Conservation (phyloP, 305 asterid genomes). For the Fraxinus sp. region DNA sequence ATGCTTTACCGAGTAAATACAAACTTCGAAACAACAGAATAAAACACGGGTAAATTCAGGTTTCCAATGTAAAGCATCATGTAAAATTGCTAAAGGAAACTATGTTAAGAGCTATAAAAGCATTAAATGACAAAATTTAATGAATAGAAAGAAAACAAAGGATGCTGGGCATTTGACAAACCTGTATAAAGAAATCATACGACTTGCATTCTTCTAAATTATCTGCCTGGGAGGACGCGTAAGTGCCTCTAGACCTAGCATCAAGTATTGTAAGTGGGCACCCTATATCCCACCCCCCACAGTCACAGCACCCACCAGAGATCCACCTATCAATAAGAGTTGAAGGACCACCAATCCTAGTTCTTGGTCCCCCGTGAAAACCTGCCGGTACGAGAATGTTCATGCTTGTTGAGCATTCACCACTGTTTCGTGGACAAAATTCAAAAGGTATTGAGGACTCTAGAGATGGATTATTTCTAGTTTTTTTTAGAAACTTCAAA, state of each 20-base stretch:
- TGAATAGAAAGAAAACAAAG: not conserved
- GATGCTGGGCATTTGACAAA: slow-evolving; percentile 13
- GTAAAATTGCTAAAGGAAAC: not conserved
- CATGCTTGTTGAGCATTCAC: slow-evolving; percentile 63
- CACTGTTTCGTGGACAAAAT: slow-evolving; percentile 30
- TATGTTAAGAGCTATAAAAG: not conserved
- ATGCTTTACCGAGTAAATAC: slow-evolving; percentile 1
- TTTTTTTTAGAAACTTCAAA: slow-evolving; percentile 71
- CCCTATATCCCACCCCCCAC: slow-evolving; percentile 97
- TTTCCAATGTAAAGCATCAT: not conserved
- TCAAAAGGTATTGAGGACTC: slow-evolving; percentile 30
- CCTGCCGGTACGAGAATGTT: slow-evolving; percentile 72
- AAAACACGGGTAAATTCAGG: not conserved
- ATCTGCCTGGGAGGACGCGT: slow-evolving; percentile 27
- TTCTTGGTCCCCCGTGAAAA: slow-evolving; percentile 85
- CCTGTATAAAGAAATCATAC: slow-evolving; percentile 61
- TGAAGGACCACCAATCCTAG: slow-evolving; percentile 68
- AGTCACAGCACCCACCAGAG: slow-evolving; percentile 78
- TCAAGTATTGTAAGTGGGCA: slow-evolving; percentile 72
- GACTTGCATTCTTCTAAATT: slow-evolving; percentile 52
- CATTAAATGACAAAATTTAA: not conserved
- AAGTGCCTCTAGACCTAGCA: slow-evolving; percentile 25
- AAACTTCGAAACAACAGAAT: not conserved
- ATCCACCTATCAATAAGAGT: slow-evolving; percentile 74
- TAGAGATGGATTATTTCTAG: slow-evolving; percentile 21